Base-by-base conservation (phyloP, 2,329 filamentous ascomycete genomes). In the Hymenotorrendiella dingleyae region DNA sequence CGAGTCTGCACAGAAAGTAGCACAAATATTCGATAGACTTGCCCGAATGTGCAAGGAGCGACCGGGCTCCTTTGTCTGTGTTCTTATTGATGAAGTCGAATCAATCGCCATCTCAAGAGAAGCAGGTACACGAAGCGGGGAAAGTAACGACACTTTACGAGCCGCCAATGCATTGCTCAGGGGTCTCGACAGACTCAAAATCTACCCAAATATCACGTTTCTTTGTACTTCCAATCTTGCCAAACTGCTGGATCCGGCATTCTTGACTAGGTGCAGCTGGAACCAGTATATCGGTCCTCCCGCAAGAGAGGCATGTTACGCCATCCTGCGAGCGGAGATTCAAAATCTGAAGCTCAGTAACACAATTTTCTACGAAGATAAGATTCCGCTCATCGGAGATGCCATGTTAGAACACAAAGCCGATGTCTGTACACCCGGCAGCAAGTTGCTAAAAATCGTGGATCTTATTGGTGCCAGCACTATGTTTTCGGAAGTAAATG, bases 1-100 rank as follows among this genome's bases (percentile, higher is more conserved):
- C n/a, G 68, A 70, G 43, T 70, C 66, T 44, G 64, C 66, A 3
- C 66, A 67, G 38, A 61, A 67, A 7, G 62, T 73, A 1, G 60
- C 60, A 10, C 52, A 60, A 6, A 62, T 70, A 2, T 72, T 73
- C 46, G 64, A 64, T 3, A 58, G 56, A 7, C 62, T 74, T 10
- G 49, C 51, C 12, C 12, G 19, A 1, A 51, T 58, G 43, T 60
- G 57, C 29, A 36, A 52, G 36, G 48, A 54, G 19, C 30, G 53
- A 4, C 40, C 50, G 6, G 40, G 49, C 6, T 28, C 42, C 4
- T 57, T 62, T 29, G 37, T 55, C n/a, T 56, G 56, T 36, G 52
- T 62, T 14, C 36, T 63, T 0, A 60, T 63, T 28, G 60, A 63
- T 32, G 61, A 63, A 39, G 54, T 62, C 22, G 61, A 63, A 45